These are phyloP conservation scores for Grosmannia clavigera DNA, from an alignment of 2,329 filamentous ascomycete genomes.

Conservation along the genomic window DNA sequence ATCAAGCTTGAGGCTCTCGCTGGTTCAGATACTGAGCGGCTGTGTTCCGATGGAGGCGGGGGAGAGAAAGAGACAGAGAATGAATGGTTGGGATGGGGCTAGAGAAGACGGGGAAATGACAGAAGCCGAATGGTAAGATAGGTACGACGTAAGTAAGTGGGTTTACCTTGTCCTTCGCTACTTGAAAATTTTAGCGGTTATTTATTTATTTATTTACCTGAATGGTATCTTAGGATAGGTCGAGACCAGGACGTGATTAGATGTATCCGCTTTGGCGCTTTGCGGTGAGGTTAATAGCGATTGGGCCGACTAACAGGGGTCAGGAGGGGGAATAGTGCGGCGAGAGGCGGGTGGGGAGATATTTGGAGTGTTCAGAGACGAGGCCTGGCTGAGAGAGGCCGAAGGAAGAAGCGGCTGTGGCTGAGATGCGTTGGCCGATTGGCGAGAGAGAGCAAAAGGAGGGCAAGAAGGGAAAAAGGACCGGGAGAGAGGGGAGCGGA, in stretches of 20 bases:
- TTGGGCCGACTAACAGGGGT: not conserved
- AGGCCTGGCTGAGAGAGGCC: not conserved
- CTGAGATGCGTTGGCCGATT: not conserved
- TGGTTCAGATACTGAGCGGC: not conserved
- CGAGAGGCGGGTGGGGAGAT: not conserved
- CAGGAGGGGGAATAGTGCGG: not conserved
- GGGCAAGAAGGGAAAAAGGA: not conserved
- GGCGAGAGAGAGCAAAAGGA: not conserved
- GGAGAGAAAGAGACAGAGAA: not conserved
- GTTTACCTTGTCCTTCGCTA: not conserved
- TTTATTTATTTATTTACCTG: not conserved
- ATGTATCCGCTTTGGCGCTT: not conserved
- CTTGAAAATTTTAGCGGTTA: not conserved
- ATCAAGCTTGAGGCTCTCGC: not conserved
- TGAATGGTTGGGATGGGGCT: not conserved
- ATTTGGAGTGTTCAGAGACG: not conserved
- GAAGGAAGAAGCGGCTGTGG: not conserved
- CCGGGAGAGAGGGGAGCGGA: not conserved
- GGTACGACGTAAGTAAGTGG: not conserved
- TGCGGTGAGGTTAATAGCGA: not conserved
- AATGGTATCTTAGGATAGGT: not conserved
- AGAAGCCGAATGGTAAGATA: not conserved
- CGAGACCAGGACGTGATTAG: not conserved
- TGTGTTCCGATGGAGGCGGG: not conserved
- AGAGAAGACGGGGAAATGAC: not conserved